Evolutionary conservation across 805 yeast species (phyloP), one percentile per base, ranked within the genome.

Genomic region (Monosporozyma solicola): DNA sequence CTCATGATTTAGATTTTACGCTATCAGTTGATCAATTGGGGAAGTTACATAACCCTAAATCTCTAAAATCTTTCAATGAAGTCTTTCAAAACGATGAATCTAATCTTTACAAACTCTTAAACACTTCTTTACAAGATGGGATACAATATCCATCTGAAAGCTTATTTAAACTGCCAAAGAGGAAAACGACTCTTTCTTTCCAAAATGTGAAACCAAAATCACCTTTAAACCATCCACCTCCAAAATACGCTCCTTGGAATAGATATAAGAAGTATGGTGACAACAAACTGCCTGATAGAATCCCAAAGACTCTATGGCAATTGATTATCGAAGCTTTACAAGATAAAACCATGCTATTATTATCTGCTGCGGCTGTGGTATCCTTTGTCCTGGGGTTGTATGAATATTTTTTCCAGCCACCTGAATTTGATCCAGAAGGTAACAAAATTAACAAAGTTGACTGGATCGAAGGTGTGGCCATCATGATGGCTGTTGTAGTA

Each of bases 381-480:
- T 90, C 98, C 0, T 76, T 94, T 50, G 92, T 95, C 0, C 72
- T 94, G 49, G 99, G 99, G 0, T 74, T 94, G 7, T 94, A 94
- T 67, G 95, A 94, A 70, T 83, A 95, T 1, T 85, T 90, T 72
- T 96, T 95, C 44, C 87, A 86, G 58, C 90, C 85, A 0, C 75
- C 87, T 0, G 82, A 80, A 63, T 79, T 79, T 61, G 97, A 92
- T 67, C 82, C 79, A 5, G 87, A 88, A 57, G 96, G 96, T 29
- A 75, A 80, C 24, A 74, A 80, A 22, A 68, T 82, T 52, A 97
- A 97, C 16, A 80, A 83, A 61, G 95, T 94, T 33, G 96, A 92
- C 62, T 94, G 98, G 97, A 96, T 95, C 48, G 99, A 94, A 74
- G 99, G 99, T 60, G 96, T 91, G 41, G 99, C 99, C 43, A 94